These are phyloP conservation scores for Limonium bicolor DNA, from an alignment of 148 eudicot genomes.

Conservation along the genomic window DNA sequence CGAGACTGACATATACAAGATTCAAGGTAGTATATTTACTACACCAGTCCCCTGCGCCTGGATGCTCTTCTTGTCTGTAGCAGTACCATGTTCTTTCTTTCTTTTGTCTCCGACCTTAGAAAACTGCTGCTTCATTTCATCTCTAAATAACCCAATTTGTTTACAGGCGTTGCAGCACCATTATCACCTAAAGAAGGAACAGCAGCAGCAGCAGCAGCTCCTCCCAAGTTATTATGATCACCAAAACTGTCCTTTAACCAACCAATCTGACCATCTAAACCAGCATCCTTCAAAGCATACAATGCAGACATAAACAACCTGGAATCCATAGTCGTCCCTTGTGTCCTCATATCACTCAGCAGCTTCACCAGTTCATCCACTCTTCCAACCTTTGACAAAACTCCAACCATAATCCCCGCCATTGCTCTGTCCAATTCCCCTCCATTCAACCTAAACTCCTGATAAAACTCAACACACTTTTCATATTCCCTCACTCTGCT, in stretches of 20 bases:
- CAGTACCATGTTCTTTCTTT: too few species aligned
- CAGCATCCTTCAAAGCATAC: conserved; percentile 76
- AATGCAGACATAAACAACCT: conserved; percentile 65
- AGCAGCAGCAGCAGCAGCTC: too few species aligned
- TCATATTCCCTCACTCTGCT: conserved; percentile 51
- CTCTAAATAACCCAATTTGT: too few species aligned
- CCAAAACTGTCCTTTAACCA: conserved; percentile 52
- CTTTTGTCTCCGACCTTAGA: too few species aligned
- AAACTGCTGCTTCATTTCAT: too few species aligned
- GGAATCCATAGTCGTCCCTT: conserved; percentile 48
- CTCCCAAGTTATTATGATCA: too few species aligned
- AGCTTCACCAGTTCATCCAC: conserved; percentile 64
- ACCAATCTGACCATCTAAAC: conserved; percentile 43
- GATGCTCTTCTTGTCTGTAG: too few species aligned
- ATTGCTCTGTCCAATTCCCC: conserved; percentile 57
- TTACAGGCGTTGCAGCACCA: too few species aligned
- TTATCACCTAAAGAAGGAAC: too few species aligned
- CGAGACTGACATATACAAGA: too few species aligned
- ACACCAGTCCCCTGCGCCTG: too few species aligned
- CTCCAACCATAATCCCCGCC: conserved; percentile 88
- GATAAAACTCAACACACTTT: conserved; percentile 29
- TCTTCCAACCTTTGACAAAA: conserved; percentile 54
- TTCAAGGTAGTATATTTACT: too few species aligned
- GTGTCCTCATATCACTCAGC: conserved; percentile 50
- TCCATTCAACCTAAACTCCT: conserved; percentile 53